Base-by-base conservation (phyloP, 2,329 filamentous ascomycete species). In the Mycosphaerella arachidis region DNA sequence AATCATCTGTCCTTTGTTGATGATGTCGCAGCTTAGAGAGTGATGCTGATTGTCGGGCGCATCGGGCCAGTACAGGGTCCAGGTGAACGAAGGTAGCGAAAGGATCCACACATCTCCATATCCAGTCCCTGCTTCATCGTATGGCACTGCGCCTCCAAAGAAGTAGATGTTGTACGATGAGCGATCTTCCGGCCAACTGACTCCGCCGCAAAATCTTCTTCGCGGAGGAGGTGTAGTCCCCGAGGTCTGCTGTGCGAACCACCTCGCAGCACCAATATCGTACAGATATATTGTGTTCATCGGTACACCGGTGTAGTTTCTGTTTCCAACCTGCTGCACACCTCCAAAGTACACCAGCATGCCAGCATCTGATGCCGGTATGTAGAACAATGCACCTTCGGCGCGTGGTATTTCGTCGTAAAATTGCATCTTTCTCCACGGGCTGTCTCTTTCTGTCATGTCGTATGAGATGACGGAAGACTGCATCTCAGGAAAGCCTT, bases 101-200 rank as follows among this genome's bases (percentile, higher is more conserved):
- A 88, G 76, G 57, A 87, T 82, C 66, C 86, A 88, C 57, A 83
- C 78, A 72, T 88, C 85, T 66, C 86, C 83, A 67, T 79, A 87
- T 24, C 82, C 84, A 13, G 77, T 74, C 0, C 76, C 76, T 40
- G 80, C 73, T 18, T 61, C 29, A 13, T 2, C 72, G 69, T 57
- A 45, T 10, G 59, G 56, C 1, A 77, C 75, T 56, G 78, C 76
- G 16, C 85, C 85, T 48, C 85, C 85, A 66, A 86, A 87, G 2
- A 87, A 68, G 64, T 87, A 87, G 37, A 88, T 84, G 64, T 88
- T 87, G 67, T 86, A 87, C 7, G 83, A 86, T 13, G 84, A 85
- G 57, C 79, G 76, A 65, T 87, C 85, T 8, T 77, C 67, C 0
- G 84, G 79, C 79, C 84, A 86, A 1, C 82, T 82, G 13, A 79